Percentiles rank a stretch among this genome's conserved stretches.
phyloP scores from a whole-genome alignment of 108 stramenopile species.

The Cylindrotheca fusiformis region DNA sequence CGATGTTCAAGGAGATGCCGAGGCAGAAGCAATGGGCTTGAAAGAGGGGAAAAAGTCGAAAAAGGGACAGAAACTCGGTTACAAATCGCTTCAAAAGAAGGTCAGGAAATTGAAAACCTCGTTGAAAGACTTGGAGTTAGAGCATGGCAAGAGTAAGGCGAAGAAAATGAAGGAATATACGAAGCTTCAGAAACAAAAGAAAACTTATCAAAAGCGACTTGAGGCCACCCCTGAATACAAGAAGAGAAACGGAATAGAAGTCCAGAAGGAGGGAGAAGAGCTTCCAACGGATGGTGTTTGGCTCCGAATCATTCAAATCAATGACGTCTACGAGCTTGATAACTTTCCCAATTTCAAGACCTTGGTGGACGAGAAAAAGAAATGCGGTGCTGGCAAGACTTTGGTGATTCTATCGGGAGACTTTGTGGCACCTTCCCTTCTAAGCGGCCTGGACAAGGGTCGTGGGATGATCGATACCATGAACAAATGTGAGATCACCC shows the following conservation, averaged over 20 bases:
- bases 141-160: neutral
- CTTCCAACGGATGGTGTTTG: slow-evolving; percentile 1
- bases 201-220: neutral
- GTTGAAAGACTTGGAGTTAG: neutral
- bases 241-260: neutral
- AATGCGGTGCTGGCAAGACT: slow-evolving; percentile 2
- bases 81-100: neutral
- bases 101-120: neutral
- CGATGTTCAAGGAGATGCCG: too few relatives aligned
- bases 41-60: neutral
- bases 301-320: slow-evolving; percentile 44
- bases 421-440: slow-evolving; percentile 61
- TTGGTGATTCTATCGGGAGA: slow-evolving; percentile 66
- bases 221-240: neutral
- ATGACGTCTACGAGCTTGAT: slow-evolving; percentile 48
- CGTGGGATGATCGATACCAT: slow-evolving; percentile 56
- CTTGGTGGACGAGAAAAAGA: slow-evolving; percentile 24
- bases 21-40: too few relatives aligned
- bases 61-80: neutral
- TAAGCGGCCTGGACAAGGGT: slow-evolving; percentile 62
- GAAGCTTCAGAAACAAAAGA: neutral
- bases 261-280: neutral
- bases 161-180: neutral
- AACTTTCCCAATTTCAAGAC: slow-evolving; percentile 39
- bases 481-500: slow-evolving; percentile 51